phyloP scores from a whole-genome alignment of 768 basidiomycete genomes.

The Russula olivacea region DNA sequence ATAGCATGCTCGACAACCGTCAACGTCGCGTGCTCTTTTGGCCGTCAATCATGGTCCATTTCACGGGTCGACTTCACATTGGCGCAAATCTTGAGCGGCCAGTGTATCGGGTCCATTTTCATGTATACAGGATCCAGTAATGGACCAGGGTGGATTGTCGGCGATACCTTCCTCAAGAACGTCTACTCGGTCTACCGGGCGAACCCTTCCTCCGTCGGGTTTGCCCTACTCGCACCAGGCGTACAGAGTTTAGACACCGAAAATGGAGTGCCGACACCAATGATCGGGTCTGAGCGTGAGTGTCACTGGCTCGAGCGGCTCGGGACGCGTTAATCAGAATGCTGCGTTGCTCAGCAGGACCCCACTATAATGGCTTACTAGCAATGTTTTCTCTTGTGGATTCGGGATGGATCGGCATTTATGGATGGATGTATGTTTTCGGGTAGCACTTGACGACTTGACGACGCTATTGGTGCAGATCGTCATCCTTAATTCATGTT shows the following conservation, averaged over 20 bases:
- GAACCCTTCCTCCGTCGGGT: constrained; percentile 73
- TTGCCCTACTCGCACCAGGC: constrained; percentile 59
- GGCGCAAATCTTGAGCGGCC: constrained; percentile 43
- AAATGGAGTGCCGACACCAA: constrained; percentile 43
- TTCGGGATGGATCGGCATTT: background rate
- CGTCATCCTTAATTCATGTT: too few relatives aligned
- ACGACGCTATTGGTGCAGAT: too few relatives aligned
- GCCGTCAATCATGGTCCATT: constrained; percentile 70
- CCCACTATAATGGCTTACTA: background rate
- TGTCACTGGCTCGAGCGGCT: constrained; percentile 32
- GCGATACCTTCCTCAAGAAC: constrained; percentile 93
- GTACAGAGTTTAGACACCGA: constrained; percentile 41
- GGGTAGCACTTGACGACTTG: too few relatives aligned
- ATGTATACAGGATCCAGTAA: constrained; percentile 36
- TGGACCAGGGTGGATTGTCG: constrained; percentile 80
- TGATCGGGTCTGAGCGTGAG: constrained; percentile 52
- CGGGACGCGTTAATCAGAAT: background rate
- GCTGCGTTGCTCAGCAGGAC: background rate
- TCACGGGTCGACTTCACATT: constrained; percentile 74
- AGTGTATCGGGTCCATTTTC: constrained; percentile 87
- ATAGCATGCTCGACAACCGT: constrained; percentile 69
- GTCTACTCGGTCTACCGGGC: constrained; percentile 89
- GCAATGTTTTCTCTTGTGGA: background rate
- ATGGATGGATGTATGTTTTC: background rate
- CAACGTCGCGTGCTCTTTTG: constrained; percentile 64